Percentiles rank a stretch among this genome's conserved stretches.
Evolutionary conservation across 225 moss, liverwort and hornwort species (phyloP).

Genomic region (Asterella californica): DNA sequence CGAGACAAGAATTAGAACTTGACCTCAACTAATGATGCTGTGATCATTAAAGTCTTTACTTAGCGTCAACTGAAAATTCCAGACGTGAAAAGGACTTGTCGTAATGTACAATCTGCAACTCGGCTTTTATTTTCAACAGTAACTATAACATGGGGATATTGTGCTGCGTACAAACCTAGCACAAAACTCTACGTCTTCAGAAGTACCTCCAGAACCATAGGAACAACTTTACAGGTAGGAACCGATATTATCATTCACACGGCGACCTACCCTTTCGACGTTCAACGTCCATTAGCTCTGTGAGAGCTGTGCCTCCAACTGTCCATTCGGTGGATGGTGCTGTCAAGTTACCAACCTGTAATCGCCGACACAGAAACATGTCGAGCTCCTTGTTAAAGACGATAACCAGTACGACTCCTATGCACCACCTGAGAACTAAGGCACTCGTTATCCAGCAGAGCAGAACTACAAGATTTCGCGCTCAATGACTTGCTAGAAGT

Average conservation of each 20-base stretch:
- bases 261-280: conserved; percentile 47
- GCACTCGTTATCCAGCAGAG: no score
- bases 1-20: no score
- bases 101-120: background rate
- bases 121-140: no score
- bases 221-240: background rate
- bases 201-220: no score
- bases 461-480: no score
- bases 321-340: conserved; percentile 69
- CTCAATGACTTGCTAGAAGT: background rate
- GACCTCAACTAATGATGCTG: background rate
- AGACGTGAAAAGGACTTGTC: background rate
- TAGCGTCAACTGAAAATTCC: background rate
- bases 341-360: conserved; percentile 56
- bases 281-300: conserved; percentile 91
- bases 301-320: conserved; percentile 79
- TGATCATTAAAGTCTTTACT: background rate
- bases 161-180: background rate
- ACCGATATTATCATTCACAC: background rate
- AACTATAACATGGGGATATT: background rate
- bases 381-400: background rate
- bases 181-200: background rate
- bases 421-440: background rate
- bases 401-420: background rate
- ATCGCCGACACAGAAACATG: background rate